A percentile compares a stretch with the other conserved stretches of the same genome.
phyloP scores from a whole-genome alignment of 257 asterid species.

The Leonotis leonurus region DNA sequence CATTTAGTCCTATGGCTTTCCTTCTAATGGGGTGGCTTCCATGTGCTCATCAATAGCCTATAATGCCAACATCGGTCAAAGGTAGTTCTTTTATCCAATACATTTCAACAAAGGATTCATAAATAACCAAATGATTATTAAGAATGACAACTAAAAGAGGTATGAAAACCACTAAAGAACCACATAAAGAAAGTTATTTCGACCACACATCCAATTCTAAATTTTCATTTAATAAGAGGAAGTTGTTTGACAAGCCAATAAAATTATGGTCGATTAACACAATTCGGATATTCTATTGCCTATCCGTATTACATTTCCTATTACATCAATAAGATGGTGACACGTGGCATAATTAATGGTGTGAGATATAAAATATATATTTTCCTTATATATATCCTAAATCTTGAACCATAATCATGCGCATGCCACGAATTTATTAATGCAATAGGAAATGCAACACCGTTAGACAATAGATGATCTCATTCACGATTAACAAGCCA shows the following conservation, averaged over 20 bases:
- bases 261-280: too few relatives aligned
- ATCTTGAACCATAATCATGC: too few relatives aligned
- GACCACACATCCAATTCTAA: slow-evolving; percentile 19
- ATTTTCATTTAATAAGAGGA: slow-evolving; percentile 1
- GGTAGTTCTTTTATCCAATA: slow-evolving; percentile 13
- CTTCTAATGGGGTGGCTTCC: slow-evolving; percentile 53
- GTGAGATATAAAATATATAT: too few relatives aligned
- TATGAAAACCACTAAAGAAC: not conserved
- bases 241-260: slow-evolving; percentile 6
- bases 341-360: too few relatives aligned
- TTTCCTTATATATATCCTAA: too few relatives aligned
- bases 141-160: slow-evolving; percentile 26
- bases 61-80: slow-evolving; percentile 22
- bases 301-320: too few relatives aligned
- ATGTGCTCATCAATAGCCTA: slow-evolving; percentile 49
- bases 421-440: too few relatives aligned
- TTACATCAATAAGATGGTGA: too few relatives aligned
- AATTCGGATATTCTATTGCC: too few relatives aligned
- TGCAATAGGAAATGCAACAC: too few relatives aligned
- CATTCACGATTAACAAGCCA: too few relatives aligned
- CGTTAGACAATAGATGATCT: too few relatives aligned
- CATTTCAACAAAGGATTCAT: slow-evolving; percentile 15
- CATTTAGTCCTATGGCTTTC: slow-evolving; percentile 32
- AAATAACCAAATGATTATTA: slow-evolving; percentile 32
- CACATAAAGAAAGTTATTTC: slow-evolving; percentile 11